Conservation (phyloP, 2,329 filamentous ascomycete genomes). For the Myriosclerotinia scirpicola region DNA sequence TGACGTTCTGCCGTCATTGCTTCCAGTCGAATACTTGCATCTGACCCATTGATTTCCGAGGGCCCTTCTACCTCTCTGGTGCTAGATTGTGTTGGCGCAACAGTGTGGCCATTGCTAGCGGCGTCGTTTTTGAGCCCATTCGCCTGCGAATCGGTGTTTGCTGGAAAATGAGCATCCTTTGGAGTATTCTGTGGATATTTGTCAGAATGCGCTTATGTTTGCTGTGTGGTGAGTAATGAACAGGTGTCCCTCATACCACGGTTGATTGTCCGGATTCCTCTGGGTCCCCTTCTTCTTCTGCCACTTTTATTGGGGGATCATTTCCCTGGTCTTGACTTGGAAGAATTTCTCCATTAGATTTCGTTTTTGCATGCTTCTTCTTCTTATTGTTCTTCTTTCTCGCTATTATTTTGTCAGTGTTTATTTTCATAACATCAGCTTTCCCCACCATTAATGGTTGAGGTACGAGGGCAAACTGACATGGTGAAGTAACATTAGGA, state of each 20-base stretch:
- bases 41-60: constrained; percentile 31
- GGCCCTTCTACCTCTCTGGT: constrained; percentile 17
- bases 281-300: constrained; percentile 44
- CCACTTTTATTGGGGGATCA: constrained; percentile 44
- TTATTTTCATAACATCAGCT: constrained; percentile 24
- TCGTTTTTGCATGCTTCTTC: constrained; percentile 49
- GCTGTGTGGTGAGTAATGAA: constrained; percentile 31
- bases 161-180: constrained; percentile 33
- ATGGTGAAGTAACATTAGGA: constrained; percentile 36
- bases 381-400: constrained; percentile 60
- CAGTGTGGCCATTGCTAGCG: constrained; percentile 34
- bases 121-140: constrained; percentile 36
- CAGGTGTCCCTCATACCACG: constrained; percentile 42
- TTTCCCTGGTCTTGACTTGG: constrained; percentile 39
- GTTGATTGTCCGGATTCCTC: constrained; percentile 44
- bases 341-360: constrained; percentile 42
- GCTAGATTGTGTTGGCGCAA: constrained; percentile 25
- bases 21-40: constrained; percentile 48
- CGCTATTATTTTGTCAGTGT: constrained; percentile 40
- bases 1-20: constrained; percentile 80
- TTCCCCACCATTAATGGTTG: constrained; percentile 19
- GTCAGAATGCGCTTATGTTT: constrained; percentile 34
- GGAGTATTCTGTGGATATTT: constrained; percentile 35
- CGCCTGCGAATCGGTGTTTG: constrained; percentile 30
- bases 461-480: constrained; percentile 31